Conservation (phyloP, 2,329 filamentous ascomycete genomes). For the Didymella glomerata region DNA sequence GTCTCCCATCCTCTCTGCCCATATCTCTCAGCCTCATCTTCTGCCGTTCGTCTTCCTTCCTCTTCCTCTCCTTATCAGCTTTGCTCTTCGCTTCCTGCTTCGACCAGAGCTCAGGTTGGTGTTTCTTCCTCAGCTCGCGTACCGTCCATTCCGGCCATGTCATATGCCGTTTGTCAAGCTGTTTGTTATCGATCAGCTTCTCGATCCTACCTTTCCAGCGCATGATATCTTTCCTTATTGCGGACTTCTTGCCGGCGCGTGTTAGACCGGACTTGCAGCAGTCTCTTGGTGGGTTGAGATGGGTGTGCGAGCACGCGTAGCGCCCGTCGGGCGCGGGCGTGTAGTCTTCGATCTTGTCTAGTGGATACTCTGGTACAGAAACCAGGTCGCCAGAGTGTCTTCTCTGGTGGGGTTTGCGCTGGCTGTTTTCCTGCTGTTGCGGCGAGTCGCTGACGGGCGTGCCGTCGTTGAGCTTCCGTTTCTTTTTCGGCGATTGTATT, state of each 20-base stretch:
- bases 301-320: slow-evolving; percentile 2
- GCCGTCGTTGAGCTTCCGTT: not conserved
- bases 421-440: not conserved
- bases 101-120: not conserved
- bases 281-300: not conserved
- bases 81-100: not conserved
- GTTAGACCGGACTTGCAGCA: slow-evolving; percentile 15
- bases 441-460: not conserved
- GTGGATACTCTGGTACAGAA: slow-evolving; percentile 4
- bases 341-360: not conserved
- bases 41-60: not conserved
- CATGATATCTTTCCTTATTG: slow-evolving; percentile 2
- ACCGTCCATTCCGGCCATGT: slow-evolving; percentile 6
- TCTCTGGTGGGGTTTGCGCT: not conserved
- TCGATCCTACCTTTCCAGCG: slow-evolving; percentile 4
- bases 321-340: not conserved
- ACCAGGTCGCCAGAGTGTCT: not conserved
- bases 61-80: not conserved
- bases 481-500: not conserved
- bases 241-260: not conserved
- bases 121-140: not conserved
- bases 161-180: slow-evolving; percentile 9
- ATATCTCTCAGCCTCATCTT: not conserved
- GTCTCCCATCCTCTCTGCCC: not conserved
- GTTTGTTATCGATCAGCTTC: not conserved